Conservation (phyloP, 2,329 filamentous ascomycete species). For the Aspergillus chevalieri region DNA sequence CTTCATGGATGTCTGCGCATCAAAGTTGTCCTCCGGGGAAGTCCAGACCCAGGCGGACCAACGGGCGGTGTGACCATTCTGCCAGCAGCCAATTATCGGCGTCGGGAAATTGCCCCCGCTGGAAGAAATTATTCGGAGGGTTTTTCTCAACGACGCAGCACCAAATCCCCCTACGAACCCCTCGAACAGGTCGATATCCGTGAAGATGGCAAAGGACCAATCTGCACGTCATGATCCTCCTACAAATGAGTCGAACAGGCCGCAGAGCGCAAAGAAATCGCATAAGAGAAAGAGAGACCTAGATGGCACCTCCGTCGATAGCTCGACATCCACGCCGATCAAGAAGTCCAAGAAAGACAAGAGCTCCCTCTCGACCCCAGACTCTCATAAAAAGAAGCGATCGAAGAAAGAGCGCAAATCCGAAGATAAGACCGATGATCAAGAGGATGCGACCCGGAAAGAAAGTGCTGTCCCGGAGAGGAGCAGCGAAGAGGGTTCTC, state of each 20-base stretch:
- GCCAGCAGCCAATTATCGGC: conserved; percentile 6
- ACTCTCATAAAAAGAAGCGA: conserved; percentile 24
- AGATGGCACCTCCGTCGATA: conserved; percentile 18
- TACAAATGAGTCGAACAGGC: conserved; percentile 12
- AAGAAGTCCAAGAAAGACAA: conserved; percentile 34
- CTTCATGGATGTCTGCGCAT: not conserved
- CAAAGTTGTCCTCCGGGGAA: conserved; percentile 2
- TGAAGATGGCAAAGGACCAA: conserved; percentile 42
- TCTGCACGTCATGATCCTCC: conserved; percentile 45
- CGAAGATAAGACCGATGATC: conserved; percentile 16
- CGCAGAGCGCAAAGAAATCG: conserved; percentile 17
- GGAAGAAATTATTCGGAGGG: conserved; percentile 15
- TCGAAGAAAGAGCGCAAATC: conserved; percentile 20
- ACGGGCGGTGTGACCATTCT: conserved; percentile 17
- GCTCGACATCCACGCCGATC: conserved; percentile 24
- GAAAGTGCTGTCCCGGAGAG: conserved; percentile 23
- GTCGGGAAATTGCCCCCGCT: conserved; percentile 20
- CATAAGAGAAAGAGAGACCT: conserved; percentile 31
- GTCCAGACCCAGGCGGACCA: conserved; percentile 14
- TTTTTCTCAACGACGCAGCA: not conserved
- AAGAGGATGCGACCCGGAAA: conserved; percentile 25
- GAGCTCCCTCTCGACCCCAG: conserved; percentile 10
- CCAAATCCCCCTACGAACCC: not conserved
- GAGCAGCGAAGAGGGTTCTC: conserved; percentile 20
- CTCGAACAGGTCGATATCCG: not conserved